Evolutionary conservation across 73 alveolate species (phyloP).

Genomic region (Symbiodinium natans): DNA sequence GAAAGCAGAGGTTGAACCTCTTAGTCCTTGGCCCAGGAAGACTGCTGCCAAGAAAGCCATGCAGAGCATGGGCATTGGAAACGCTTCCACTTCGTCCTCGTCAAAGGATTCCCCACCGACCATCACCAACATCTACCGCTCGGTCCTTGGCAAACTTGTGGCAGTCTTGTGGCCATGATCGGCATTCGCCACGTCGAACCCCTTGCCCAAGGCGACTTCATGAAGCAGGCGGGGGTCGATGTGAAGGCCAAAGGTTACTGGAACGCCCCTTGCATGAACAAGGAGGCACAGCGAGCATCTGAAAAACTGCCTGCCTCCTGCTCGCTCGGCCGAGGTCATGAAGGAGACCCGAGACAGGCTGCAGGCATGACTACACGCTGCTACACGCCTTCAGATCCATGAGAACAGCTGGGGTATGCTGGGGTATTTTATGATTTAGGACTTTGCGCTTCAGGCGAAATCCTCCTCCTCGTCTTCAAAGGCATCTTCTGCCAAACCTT

Average conservation of each 20-base stretch:
- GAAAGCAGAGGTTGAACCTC: neutral
- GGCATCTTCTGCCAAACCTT: neutral
- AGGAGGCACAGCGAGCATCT: neutral
- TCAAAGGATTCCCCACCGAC: conserved; percentile 58
- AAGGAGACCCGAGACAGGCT: conserved; percentile 60
- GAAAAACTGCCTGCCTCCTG: neutral
- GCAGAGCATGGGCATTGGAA: conserved; percentile 78
- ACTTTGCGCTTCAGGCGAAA: no score
- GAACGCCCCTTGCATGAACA: conserved; percentile 34
- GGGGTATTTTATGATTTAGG: no score
- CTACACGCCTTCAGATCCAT: no score
- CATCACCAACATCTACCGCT: conserved; percentile 92
- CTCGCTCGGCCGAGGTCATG: conserved; percentile 50
- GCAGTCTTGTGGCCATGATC: no score
- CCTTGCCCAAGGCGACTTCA: conserved; percentile 53
- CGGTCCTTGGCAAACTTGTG: neutral
- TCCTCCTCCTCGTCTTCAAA: conserved; percentile 5
- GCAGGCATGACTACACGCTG: neutral
- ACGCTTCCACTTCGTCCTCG: neutral
- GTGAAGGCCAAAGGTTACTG: conserved; percentile 93
- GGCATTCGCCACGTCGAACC: neutral
- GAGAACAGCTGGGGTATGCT: no score
- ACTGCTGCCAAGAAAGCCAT: conserved; percentile 88
- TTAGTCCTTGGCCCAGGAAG: neutral
- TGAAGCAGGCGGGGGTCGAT: conserved; percentile 86